Conservation (phyloP, 2,329 filamentous ascomycete genomes). For the Colletotrichum sp. region DNA sequence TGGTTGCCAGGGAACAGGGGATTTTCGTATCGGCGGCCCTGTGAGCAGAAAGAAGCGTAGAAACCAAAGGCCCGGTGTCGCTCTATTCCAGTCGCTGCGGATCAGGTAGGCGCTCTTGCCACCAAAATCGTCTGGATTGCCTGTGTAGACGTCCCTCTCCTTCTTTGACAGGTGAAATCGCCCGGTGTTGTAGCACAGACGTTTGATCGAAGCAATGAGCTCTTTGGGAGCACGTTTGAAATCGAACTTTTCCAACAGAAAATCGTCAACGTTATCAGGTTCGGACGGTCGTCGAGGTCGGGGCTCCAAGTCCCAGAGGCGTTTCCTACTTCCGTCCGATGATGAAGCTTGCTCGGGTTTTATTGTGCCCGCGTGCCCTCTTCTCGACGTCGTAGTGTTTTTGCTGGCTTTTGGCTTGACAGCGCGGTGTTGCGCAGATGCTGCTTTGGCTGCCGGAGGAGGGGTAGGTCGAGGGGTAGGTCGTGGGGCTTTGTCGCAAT, state of each 20-base stretch:
- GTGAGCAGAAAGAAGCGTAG: not conserved
- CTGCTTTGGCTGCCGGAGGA: not conserved
- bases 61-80: not conserved
- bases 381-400: not conserved
- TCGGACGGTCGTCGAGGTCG: not conserved
- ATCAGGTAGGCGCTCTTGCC: not conserved
- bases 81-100: not conserved
- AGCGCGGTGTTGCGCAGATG: not conserved
- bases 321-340: not conserved
- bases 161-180: not conserved
- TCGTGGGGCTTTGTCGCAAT: not conserved
- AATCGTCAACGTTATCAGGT: not conserved
- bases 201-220: not conserved
- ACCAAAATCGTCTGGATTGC: not conserved
- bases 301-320: not conserved
- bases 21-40: not conserved
- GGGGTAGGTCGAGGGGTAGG: not conserved
- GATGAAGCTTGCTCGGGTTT: not conserved
- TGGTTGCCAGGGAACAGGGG: not conserved
- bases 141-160: not conserved
- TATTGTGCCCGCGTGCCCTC: not conserved
- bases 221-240: not conserved
- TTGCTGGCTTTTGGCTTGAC: not conserved
- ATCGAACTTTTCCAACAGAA: not conserved
- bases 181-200: not conserved